Conservation (phyloP, 1,284 basidiomycete species). For the Ceratobasidium sp. region DNA sequence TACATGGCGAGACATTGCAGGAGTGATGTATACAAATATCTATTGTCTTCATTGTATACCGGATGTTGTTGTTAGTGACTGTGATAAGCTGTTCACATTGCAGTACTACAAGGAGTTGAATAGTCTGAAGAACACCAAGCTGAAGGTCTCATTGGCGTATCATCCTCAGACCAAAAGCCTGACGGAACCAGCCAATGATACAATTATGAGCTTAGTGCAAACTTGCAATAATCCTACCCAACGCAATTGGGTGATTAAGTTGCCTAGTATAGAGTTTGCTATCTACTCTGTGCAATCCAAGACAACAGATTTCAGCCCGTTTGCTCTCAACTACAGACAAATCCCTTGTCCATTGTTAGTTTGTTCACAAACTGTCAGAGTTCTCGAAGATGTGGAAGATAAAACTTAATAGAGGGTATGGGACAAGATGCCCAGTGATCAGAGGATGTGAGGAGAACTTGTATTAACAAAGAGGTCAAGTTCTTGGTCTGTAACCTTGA, state of each 20-base stretch:
- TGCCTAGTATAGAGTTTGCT: constrained; percentile 10
- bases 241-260: not conserved
- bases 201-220: not conserved
- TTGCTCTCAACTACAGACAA: not conserved
- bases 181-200: not conserved
- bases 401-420: no score
- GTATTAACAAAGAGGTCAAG: no score
- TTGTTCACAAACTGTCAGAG: no score
- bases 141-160: not conserved
- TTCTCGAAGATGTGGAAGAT: no score
- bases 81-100: constrained; percentile 5
- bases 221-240: constrained; percentile 1
- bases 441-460: no score
- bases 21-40: constrained; percentile 6
- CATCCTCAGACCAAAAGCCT: not conserved
- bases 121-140: not conserved
- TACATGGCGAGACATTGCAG: not conserved
- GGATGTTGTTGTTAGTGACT: constrained; percentile 14
- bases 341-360: constrained; percentile 10
- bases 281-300: not conserved
- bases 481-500: no score
- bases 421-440: no score
- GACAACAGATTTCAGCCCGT: constrained; percentile 54
- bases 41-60: not conserved
- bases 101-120: constrained; percentile 4